Percentiles rank a stretch among this genome's conserved stretches.
phyloP scores from a whole-genome alignment of 768 basidiomycete genomes.

The Scleroderma bovista region DNA sequence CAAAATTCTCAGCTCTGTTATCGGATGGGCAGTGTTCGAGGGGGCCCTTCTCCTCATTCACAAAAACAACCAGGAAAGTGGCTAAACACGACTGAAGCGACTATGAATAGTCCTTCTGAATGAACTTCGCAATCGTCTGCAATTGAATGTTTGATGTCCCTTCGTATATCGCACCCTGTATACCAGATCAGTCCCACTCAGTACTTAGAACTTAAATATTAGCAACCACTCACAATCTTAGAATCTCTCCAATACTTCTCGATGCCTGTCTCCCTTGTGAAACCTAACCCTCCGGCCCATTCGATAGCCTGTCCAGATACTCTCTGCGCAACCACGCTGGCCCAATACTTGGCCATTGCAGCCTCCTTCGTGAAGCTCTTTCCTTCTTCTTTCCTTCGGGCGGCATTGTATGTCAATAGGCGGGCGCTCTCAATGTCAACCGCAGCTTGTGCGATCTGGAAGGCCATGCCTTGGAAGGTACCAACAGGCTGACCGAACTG shows the following conservation, averaged over 20 bases:
- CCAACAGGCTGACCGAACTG: constrained; percentile 95
- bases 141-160: constrained; percentile 98
- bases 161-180: constrained; percentile 84
- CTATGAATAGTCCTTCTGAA: constrained; percentile 80
- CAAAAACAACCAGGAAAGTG: constrained; percentile 20
- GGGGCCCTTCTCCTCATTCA: constrained; percentile 59
- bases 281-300: constrained; percentile 92
- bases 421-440: constrained; percentile 87
- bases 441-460: constrained; percentile 89
- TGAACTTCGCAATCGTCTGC: constrained; percentile 89
- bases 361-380: constrained; percentile 85
- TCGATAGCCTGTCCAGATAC: constrained; percentile 91
- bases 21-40: constrained; percentile 92
- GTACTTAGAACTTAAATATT: not conserved
- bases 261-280: constrained; percentile 89
- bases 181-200: constrained; percentile 3
- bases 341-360: constrained; percentile 96
- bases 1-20: constrained; percentile 84
- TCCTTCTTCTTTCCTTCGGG: constrained; percentile 90
- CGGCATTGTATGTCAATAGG: constrained; percentile 93
- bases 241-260: constrained; percentile 98
- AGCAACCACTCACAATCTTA: constrained; percentile 68
- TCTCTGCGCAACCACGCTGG: constrained; percentile 82
- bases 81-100: not conserved
- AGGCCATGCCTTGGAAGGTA: constrained; percentile 93